Base-by-base conservation (phyloP, 345 rosid genomes). In the Ceriops decandra region DNA sequence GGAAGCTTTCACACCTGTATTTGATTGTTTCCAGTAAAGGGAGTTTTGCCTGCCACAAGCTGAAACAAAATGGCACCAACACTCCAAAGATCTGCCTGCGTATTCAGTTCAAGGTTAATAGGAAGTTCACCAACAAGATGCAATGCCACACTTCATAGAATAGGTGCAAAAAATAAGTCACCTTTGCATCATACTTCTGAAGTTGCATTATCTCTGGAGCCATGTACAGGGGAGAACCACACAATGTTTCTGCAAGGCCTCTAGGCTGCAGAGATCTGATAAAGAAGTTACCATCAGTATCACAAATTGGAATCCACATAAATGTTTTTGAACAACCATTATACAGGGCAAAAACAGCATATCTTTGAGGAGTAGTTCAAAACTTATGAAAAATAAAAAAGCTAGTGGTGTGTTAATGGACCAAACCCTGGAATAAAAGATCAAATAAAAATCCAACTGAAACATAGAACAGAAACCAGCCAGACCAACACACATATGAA, bases 71-170 rank as follows among this genome's bases (percentile, higher is more conserved):
- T 95, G 70, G 98, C 87, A 76, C 99, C 99, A 57, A 91, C 95
- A 75, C 99, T 95, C 99, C 99, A 95, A 73, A 95, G 97, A 87
- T 95, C 99, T 86, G 99, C 99, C 99, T 95, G 99, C 47, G 69
- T 76, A 75, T 81, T 53, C 74, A 77, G 74, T 72, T 70, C 72
- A 77, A 72, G 77, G 75, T 86, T 83, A 83, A 76, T 24, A 72
- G 63, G 73, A 68, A 57, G 65, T 67, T 46, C 22, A 64, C 63
- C 33, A 68, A 32, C 46, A 53, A 64, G 46, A 49, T 49, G 61
- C 22, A 52, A 36, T 21, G 20, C 30, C 69, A 49, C 31, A 5
- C 59, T 58, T 57, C 33, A 35, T 63, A 63, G 51, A 66, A 27
- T 33, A 42, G 30, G 69, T 42, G 0, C 13, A 42, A 42, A 42